Base-by-base conservation (phyloP, 116 monocot genomes). In the Cymodocea nodosa region DNA sequence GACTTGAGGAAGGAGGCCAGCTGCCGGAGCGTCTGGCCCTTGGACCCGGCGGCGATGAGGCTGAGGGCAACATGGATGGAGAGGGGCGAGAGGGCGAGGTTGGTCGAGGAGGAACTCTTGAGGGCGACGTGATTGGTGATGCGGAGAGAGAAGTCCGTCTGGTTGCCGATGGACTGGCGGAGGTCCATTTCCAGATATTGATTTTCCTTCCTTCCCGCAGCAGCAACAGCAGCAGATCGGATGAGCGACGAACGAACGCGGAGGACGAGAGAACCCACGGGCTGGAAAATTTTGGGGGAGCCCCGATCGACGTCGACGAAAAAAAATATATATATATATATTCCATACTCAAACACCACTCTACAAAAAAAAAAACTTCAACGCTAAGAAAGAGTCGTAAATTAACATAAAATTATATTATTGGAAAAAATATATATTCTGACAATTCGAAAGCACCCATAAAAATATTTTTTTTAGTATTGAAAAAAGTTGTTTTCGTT, bases 81-180 rank as follows among this genome's bases (percentile, higher is more conserved):
- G 37, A 80, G 70, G 20, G 93, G 88, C 4, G 93, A 93, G 76
- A 93, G 67, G 65, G 56, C 93, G 51, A 88, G 73, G 81, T 93
- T 93, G 44, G 68, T 48, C 52, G 13, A 72, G 35, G 19, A 0
- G 23, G 68, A 76, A 2, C 64, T 23, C n/a, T 35, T 30, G 34
- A 80, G 6, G 50, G 48, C 52, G 51, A 81, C 57, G 65, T 67
- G 79, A 11, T 59, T 18, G 15, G 83, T 66, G 50, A 85, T 73
- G 30, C 73, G 79, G 14, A 93, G 81, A 3, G 85, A 68, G 78
- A 88, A 93, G 64, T 48, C 50, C 18, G 88, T 88, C 62, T 93
- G 92, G 36, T 68, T 72, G 6, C 22, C 67, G 69, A 87, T 88
- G 19, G 78, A 72, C 0, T 68, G 53, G 10, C 68, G 34, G 15